phyloP scores from a whole-genome alignment of 345 rosid genomes.

The Corchorus olitorius region DNA sequence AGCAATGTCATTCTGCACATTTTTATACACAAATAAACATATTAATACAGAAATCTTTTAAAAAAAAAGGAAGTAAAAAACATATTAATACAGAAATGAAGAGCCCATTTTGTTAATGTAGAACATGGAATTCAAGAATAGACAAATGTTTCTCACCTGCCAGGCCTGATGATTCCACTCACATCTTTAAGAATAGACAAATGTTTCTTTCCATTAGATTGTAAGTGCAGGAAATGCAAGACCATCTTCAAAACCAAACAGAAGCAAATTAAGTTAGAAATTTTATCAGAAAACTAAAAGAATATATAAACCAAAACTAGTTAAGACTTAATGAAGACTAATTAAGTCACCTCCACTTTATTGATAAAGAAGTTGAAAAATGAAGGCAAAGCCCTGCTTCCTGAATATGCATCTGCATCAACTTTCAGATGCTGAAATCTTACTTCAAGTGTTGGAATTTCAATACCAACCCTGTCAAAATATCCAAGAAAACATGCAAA shows the following conservation, averaged over 20 bases:
- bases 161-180: constrained; percentile 70
- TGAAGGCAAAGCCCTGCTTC: constrained; percentile 43
- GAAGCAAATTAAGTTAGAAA: no score
- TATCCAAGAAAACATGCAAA: neutral
- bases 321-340: neutral
- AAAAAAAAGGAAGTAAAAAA: no score
- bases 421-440: constrained; percentile 43
- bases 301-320: no score
- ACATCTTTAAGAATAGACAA: constrained; percentile 53
- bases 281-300: no score
- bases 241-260: constrained; percentile 21
- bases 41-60: no score
- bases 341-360: constrained; percentile 27
- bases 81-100: neutral
- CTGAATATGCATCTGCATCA: constrained; percentile 31
- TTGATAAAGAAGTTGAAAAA: constrained; percentile 32
- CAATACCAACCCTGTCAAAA: constrained; percentile 38
- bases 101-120: neutral
- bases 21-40: neutral
- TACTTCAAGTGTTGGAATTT: constrained; percentile 47
- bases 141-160: constrained; percentile 54
- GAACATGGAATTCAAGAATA: neutral
- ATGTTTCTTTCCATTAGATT: constrained; percentile 39
- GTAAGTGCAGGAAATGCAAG: constrained; percentile 30
- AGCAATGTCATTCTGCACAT: constrained; percentile 61